Base-by-base conservation (phyloP, 495 filamentous ascomycete genomes). In the Staphylotrichum longicolle region DNA sequence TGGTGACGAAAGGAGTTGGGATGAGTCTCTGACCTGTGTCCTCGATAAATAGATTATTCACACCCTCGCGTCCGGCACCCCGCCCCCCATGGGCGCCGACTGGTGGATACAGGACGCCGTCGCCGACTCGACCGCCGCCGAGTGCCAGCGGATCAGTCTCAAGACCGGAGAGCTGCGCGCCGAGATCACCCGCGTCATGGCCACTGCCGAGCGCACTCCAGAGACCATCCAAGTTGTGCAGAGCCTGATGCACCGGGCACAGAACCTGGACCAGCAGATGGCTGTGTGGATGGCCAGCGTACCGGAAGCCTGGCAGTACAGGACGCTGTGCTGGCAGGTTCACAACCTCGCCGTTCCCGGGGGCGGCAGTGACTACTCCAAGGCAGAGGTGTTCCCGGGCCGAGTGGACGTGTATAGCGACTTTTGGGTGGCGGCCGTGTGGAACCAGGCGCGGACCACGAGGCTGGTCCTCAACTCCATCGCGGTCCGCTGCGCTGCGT, bases 401-500 rank as follows among this genome's bases (percentile, higher is more conserved):
- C 70, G 75, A 7, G 72, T 84, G 9, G 80, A 85, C 62, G 66
- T 77, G 33, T 85, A 82, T 66, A 58, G 35, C 37, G 81, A 84
- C 67, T 68, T 85, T 32, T 82, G 74, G 74, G 76, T 78, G 35
- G 76, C 75, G 11, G 74, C 68, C 58, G 69, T 78, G 11, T 78
- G 73, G 75, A 83, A 84, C 66, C 70, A 74, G 45, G 70, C 70
- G n/a, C 68, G 81, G 6, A 70, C 75, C 2, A 69, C 75, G 7
- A 64, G 82, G 4, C 59, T 85, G n/a, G 70, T 77, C n/a, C 66
- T 83, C 10, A 70, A 72, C 15, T 73, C 74, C 7, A 63, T 78
- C 14, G 72, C 74, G 27, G 74, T 83, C 1, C 73, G 82, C 8
- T 82, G 81, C 65, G 76, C 78, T 6, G 81, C 81, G 4, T 83